Base-by-base conservation (phyloP, 176 grass and related monocot species). In the Alopecurus myosuroides region DNA sequence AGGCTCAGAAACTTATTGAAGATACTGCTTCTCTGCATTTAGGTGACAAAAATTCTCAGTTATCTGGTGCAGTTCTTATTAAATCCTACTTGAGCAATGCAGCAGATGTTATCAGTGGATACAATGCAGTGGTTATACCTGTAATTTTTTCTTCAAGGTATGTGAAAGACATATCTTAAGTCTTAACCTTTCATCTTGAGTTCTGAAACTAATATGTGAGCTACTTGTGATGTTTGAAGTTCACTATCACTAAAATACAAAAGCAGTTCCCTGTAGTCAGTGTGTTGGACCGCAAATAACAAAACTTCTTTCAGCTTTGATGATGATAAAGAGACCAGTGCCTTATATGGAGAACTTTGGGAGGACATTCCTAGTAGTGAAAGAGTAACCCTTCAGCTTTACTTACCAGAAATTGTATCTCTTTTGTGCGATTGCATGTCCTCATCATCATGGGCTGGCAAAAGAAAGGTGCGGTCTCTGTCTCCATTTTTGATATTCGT, bases 141-240 rank as follows among this genome's bases (percentile, higher is more conserved):
- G 83, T 98, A 81, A 88, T 91, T 82, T 98, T 98, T 95, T 70
- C 89, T 88, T 98, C 93, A 76, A 95, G 93, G 96, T 98, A 91
- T 81, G 89, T 95, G 51, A 48, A 78, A 22, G 39, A 45, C 51
- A 60, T 35, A 68, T 36, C 70, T 37, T 68, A 76, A 53, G 20
- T 14, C 69, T 86, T 57, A 55, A 46, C 61, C 76, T 82, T 60
- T 51, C 28, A 51, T 75, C 33, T 82, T 86, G 52, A 51, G 13
- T 60, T 74, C n/a, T 81, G 11, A 48, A 33, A 77, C 57, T 56
- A 25, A 52, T 88, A 42, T 55, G 78, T 52, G 26, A 84, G 22
- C 83, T 80, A 57, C 72, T 84, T 26, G 31, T 79, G 82, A 53
- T 82, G 67, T 36, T 40, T 80, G 44, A 85, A 77, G 29, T 70